Evolutionary conservation across 2,329 filamentous ascomycete genomes (phyloP).

Genomic region (Monilinia fructicola): DNA sequence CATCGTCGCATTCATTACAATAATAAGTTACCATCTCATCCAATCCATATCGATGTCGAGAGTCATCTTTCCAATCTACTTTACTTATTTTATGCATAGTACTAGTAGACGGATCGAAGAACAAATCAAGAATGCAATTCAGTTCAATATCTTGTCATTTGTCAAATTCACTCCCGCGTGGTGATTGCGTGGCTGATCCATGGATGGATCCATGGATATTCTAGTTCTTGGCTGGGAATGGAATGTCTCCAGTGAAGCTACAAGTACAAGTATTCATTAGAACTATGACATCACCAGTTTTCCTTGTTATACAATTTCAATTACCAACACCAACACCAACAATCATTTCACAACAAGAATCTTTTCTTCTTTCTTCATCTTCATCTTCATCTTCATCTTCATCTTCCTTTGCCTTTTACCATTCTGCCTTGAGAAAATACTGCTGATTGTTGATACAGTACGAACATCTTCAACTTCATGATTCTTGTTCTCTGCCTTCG

Average conservation of each 20-base stretch:
- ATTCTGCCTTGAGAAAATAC: not conserved
- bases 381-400: too few relatives aligned
- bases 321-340: too few relatives aligned
- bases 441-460: not conserved
- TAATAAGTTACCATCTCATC: not conserved
- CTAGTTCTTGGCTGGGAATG: slow-evolving; percentile 1
- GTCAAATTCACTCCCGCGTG: not conserved
- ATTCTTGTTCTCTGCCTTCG: not conserved
- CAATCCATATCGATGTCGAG: not conserved
- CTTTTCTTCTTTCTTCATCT: not conserved
- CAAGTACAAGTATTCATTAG: not conserved
- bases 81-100: too few relatives aligned
- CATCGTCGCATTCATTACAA: too few relatives aligned
- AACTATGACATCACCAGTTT: slow-evolving; percentile 9
- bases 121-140: slow-evolving; percentile 9
- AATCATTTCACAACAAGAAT: not conserved
- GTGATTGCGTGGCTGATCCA: slow-evolving; percentile 18
- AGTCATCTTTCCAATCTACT: not conserved
- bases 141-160: too few relatives aligned
- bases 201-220: too few relatives aligned
- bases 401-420: not conserved
- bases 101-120: not conserved
- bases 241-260: not conserved
- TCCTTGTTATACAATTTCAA: slow-evolving; percentile 11
- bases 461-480: not conserved